phyloP scores from a whole-genome alignment of 768 basidiomycete species.

The Hericium rajendrae region DNA sequence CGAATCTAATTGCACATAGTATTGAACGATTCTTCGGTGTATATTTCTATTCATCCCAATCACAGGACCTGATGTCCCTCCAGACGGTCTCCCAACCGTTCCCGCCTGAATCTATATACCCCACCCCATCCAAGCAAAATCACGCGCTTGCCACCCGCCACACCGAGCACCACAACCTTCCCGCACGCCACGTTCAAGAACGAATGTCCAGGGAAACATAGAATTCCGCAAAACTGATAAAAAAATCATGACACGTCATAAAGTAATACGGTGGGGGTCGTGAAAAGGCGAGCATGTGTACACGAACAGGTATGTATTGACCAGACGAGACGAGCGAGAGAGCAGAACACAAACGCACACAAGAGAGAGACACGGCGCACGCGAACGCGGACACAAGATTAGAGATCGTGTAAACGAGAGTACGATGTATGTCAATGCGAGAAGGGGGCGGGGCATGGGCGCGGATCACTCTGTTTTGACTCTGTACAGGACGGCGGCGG shows the following conservation, averaged over 20 bases:
- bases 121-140: no score
- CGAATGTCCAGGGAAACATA: not conserved
- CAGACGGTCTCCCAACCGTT: no score
- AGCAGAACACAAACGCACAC: not conserved
- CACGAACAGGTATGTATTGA: not conserved
- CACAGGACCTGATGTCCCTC: no score
- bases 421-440: not conserved
- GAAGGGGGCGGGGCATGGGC: not conserved
- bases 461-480: conserved; percentile 10
- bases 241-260: not conserved
- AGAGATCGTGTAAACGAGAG: not conserved
- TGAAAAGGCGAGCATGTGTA: not conserved
- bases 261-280: not conserved
- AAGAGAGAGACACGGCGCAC: not conserved
- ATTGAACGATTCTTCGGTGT: no score
- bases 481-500: conserved; percentile 14
- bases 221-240: not conserved
- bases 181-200: not conserved
- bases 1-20: no score
- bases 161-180: no score
- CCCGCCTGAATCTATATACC: no score
- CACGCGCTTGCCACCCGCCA: no score
- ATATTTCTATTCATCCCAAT: no score
- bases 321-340: not conserved
- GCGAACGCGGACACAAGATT: not conserved